These are phyloP conservation scores for Medicago arabica DNA, from an alignment of 306 rosid species.

Conservation along the genomic window DNA sequence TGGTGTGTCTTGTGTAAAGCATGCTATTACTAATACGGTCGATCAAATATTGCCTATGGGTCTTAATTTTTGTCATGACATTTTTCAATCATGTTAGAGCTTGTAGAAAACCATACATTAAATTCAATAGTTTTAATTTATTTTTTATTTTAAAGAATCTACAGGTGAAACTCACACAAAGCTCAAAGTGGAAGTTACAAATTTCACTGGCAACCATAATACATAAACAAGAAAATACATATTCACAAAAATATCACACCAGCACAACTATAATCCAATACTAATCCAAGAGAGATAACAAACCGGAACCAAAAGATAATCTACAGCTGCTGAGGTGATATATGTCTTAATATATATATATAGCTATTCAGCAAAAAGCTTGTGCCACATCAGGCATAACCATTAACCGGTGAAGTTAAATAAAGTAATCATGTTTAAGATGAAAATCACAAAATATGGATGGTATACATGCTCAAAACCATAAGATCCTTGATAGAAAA, in stretches of 20 bases:
- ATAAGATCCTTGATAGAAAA: conserved; percentile 36
- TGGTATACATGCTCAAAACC: conserved; percentile 42
- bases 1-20: no score
- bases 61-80: no score
- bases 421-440: conserved; percentile 39
- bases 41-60: no score
- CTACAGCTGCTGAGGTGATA: conserved; percentile 12
- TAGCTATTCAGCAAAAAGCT: conserved; percentile 41
- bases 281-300: background rate
- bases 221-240: conserved; percentile 3
- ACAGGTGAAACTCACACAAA: no score
- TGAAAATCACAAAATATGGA: conserved; percentile 46
- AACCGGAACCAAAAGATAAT: conserved; percentile 28
- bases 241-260: conserved; percentile 6
- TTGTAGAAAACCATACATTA: no score
- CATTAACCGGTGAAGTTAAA: conserved; percentile 39
- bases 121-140: no score
- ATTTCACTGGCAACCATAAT: conserved; percentile 7
- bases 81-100: no score
- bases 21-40: no score
- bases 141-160: no score
- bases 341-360: background rate
- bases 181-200: no score
- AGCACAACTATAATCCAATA: conserved; percentile 6
- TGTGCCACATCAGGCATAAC: conserved; percentile 48